Base-by-base conservation (phyloP, 2,329 filamentous ascomycete species). In the Myriosclerotinia duriaeana region DNA sequence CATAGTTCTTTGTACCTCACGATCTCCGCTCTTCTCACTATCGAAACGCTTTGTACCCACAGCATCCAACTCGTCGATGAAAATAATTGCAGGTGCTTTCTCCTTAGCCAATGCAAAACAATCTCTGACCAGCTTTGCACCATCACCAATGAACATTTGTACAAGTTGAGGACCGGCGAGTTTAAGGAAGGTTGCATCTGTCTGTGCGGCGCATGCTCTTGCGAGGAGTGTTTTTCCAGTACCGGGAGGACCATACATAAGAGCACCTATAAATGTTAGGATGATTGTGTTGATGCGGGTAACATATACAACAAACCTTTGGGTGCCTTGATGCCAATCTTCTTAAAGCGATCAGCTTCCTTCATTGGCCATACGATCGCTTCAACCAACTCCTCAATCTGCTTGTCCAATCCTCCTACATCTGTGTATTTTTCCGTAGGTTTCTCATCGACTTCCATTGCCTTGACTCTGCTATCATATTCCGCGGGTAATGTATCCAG, bases 321-420 rank as follows among this genome's bases (percentile, higher is more conserved):
- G 17, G 95, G 95, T 52, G 95, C 94, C 83, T 99, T 99, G 84
- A 99, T 99, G 73, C 95, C 95, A 76, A 99, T 97, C 85, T 97
- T 98, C 86, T 97, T 98, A 83, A 99, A 99, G 26, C 94, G 87
- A 74, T 99, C 96, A 1, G 95, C 93, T 81, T 99, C 94, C 85
- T 98, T 98, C 95, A 99, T 99, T 2, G 95, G 95, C 94, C 94
- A 98, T 40, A 99, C 95, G 60, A 99, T 95, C 66, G 95, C 95
- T 82, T 99, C 95, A 11, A 99, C 93, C 65, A 99, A 85, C 81
- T 99, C 96, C 79, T 97, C 94, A 76, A 99, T 99, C 83, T 99
- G 95, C 82, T 99, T 99, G 80, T 97, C 93, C 74, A 99, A 80
- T 62, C 95, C 95, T 80, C 95, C 95, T 17, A 99, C 96, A 81